Evolutionary conservation across 2,329 filamentous ascomycete genomes (phyloP), one percentile per base, ranked within the genome.

Genomic region (Colletotrichum echinochloae): DNA sequence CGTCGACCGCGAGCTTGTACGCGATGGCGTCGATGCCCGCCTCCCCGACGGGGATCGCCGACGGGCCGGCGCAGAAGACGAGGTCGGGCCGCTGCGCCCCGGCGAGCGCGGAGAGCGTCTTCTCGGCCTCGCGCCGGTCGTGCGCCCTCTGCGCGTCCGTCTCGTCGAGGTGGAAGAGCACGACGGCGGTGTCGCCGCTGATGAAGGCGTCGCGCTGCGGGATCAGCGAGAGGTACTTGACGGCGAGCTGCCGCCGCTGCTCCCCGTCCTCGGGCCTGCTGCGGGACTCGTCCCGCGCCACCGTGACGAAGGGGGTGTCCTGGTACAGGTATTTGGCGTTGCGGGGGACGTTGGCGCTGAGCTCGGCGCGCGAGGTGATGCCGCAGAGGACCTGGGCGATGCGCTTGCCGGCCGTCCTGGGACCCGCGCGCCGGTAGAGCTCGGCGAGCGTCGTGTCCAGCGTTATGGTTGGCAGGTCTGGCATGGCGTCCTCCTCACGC

Each of bases 261-360:
- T 63, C 51, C 49, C 74, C 73, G 46, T 66, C 54, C 11, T 48
- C 54, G 0, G 44, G 35, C 16, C 14, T 23, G 30, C 54, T 37
- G n/a, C 23, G 23, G 30, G 44, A 26, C 20, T 59, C 28, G 9
- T 76, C 55, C n/a, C 66, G 64, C 4, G 74, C 65, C 1, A 72
- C 70, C 20, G 74, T 75, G 70, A 76, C 78, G 66, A 80, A 79
- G 35, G 74, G 73, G 7, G 74, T 75, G 70, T 82, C 79, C 48
- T 82, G 78, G 63, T 82, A 82, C 18, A 81, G 75, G 52, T 77
- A 82, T 65, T 81, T 82, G 18, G 74, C 75, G 64, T 81, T 82
- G 11, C 78, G 75, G 1, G 78, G 77, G 18, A 81, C 74, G 63
- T 76, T 68, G 5, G 75, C 63, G 20, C 72, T 77, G 20, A 80